A percentile compares a stretch with the other conserved stretches of the same genome.
These are phyloP conservation scores for Amanita muscaria DNA, from an alignment of 768 basidiomycete genomes.

Conservation along the genomic window DNA sequence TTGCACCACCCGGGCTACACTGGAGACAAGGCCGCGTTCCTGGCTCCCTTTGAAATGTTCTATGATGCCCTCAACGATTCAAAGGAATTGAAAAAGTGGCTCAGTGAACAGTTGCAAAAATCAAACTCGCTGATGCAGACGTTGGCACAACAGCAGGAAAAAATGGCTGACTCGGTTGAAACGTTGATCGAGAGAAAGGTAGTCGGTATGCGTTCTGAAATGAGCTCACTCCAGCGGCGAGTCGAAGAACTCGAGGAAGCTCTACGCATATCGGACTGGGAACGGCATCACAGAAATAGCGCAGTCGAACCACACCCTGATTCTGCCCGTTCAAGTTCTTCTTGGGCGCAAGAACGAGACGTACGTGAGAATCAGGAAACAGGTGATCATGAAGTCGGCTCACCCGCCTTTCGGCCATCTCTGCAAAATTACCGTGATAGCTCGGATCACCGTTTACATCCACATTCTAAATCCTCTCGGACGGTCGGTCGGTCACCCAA, in stretches of 20 bases:
- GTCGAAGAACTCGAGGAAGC: constrained; percentile 64
- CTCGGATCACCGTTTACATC: constrained; percentile 13
- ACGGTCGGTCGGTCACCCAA: constrained; percentile 4
- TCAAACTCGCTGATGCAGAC: constrained; percentile 46
- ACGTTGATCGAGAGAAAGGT: constrained; percentile 53
- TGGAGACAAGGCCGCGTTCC: constrained; percentile 65
- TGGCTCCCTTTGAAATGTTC: constrained; percentile 76
- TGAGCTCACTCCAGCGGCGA: constrained; percentile 47
- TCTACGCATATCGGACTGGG: constrained; percentile 16
- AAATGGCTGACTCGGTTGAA: constrained; percentile 50
- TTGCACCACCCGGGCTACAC: constrained; percentile 52
- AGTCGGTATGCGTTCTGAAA: constrained; percentile 51
- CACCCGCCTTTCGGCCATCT: constrained; percentile 31
- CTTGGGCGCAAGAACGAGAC: constrained; percentile 29
- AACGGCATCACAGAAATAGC: constrained; percentile 2
- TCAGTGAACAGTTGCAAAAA: constrained; percentile 63
- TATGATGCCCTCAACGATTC: constrained; percentile 81
- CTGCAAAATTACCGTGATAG: constrained; percentile 26
- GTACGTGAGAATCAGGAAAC: constrained; percentile 26
- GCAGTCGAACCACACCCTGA: constrained; percentile 14
- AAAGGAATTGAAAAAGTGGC: constrained; percentile 68
- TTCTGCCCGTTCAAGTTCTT: constrained; percentile 26
- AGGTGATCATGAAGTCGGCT: constrained; percentile 31
- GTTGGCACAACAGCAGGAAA: constrained; percentile 53
- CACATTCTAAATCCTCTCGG: constrained; percentile 15